Conservation (phyloP, 2,329 filamentous ascomycete genomes). For the Hymenoscyphus infarciens region DNA sequence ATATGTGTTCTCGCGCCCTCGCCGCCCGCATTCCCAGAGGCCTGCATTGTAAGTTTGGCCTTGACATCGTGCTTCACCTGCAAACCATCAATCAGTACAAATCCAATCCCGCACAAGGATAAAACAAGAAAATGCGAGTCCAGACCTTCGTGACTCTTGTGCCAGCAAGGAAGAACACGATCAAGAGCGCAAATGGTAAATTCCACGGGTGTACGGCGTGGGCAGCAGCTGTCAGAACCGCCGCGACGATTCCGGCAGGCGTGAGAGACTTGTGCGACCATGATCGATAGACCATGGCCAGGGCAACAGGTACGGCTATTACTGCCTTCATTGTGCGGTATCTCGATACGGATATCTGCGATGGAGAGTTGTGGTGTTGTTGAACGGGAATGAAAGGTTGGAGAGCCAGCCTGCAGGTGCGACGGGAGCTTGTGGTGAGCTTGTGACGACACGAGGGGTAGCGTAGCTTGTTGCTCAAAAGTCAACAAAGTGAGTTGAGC, state of each 20-base stretch:
- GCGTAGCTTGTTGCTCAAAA: background rate
- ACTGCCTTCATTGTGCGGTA: constrained; percentile 49
- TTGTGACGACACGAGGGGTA: constrained; percentile 1
- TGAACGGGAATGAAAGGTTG: constrained; percentile 53
- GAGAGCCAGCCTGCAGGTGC: background rate
- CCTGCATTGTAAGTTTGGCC: constrained; percentile 72
- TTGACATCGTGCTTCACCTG: constrained; percentile 88
- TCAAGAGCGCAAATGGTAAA: constrained; percentile 79
- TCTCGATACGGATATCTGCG: background rate
- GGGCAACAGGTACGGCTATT: constrained; percentile 55
- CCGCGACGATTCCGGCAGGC: constrained; percentile 67
- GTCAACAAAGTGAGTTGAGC: background rate
- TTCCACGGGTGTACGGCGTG: constrained; percentile 94
- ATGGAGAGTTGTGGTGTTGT: constrained; percentile 61
- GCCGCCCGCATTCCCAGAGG: constrained; percentile 68
- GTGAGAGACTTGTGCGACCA: constrained; percentile 75
- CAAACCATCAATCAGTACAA: constrained; percentile 26
- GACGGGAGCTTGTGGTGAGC: background rate
- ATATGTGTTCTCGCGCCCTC: constrained; percentile 81
- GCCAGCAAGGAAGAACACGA: constrained; percentile 82
- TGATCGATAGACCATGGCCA: constrained; percentile 63
- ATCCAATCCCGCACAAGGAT: too few relatives aligned
- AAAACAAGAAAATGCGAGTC: background rate
- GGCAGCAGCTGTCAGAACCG: constrained; percentile 67
- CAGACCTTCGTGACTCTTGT: constrained; percentile 77